A percentile compares a stretch with the other conserved stretches of the same genome.
phyloP scores from a whole-genome alignment of 805 yeast species.

The Hanseniaspora valbyensis region DNA sequence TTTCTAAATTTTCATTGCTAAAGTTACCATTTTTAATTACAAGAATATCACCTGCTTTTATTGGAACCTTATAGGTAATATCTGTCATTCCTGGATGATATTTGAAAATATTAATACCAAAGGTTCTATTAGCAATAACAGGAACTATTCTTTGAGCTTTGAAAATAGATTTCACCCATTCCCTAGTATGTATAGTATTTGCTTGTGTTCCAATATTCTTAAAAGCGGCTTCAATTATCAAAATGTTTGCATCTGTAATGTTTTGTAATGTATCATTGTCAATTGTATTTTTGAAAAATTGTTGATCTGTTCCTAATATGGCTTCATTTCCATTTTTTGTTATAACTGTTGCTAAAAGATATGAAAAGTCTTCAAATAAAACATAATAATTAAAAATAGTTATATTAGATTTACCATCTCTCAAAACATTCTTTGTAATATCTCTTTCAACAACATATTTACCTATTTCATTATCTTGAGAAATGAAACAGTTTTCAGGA shows the following conservation, averaged over 20 bases:
- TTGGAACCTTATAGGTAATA: conserved; percentile 44
- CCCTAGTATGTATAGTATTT: not conserved
- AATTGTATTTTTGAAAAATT: conserved; percentile 19
- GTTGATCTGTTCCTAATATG: not conserved
- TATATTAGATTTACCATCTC: not conserved
- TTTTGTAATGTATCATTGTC: not conserved
- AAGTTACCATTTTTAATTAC: conserved; percentile 68
- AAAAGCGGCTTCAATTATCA: not conserved
- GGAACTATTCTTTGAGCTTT: conserved; percentile 25
- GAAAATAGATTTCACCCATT: conserved; percentile 4
- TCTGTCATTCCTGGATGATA: conserved; percentile 40
- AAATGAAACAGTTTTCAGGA: not conserved
- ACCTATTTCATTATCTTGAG: conserved; percentile 1
- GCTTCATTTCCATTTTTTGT: conserved; percentile 34
- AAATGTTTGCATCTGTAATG: not conserved
- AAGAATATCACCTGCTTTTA: conserved; percentile 74
- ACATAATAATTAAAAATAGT: conserved; percentile 53
- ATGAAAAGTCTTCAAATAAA: conserved; percentile 62
- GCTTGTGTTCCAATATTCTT: not conserved
- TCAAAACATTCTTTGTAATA: conserved; percentile 20
- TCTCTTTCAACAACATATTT: conserved; percentile 48
- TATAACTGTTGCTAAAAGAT: conserved; percentile 46
- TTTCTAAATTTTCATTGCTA: conserved; percentile 44
- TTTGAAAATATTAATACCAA: conserved; percentile 46
- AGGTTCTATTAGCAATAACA: conserved; percentile 56